Evolutionary conservation across 768 basidiomycete species (phyloP).

Genomic region (Trametes coccinea): DNA sequence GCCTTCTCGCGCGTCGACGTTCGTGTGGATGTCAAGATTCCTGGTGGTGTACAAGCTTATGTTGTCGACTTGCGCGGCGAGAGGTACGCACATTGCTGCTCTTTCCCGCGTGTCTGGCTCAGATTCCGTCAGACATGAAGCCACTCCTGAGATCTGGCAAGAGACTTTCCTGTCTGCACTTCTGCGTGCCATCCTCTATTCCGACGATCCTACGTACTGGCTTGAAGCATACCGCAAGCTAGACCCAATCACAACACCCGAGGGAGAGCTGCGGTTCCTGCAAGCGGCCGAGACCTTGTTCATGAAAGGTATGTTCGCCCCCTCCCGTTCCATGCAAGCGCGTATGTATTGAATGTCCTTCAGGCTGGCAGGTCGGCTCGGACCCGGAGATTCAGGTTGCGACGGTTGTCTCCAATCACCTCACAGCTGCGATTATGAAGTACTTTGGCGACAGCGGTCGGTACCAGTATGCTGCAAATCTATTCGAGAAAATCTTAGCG

Average conservation of each 20-base stretch:
- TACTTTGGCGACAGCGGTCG: conserved; percentile 94
- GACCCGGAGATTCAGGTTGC: conserved; percentile 99
- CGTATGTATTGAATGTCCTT: too few species aligned
- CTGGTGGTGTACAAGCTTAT: conserved; percentile 94
- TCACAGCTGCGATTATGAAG: conserved; percentile 93
- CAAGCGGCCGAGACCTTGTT: conserved; percentile 90
- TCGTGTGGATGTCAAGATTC: conserved; percentile 97
- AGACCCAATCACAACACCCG: conserved; percentile 88
- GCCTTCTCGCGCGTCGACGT: conserved; percentile 97
- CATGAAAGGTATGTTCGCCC: conserved; percentile 60
- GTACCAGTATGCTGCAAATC: conserved; percentile 83
- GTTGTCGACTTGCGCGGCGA: conserved; percentile 94
- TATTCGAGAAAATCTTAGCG: conserved; percentile 89
- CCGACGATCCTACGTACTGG: conserved; percentile 90
- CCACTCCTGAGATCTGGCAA: conserved; percentile 92
- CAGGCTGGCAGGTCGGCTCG: conserved; percentile 98
- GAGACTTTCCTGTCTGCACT: conserved; percentile 96
- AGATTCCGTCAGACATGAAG: conserved; percentile 31
- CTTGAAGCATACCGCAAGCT: conserved; percentile 94
- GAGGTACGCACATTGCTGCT: conserved; percentile 52
- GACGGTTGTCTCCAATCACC: conserved; percentile 92
- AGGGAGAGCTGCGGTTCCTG: conserved; percentile 88
- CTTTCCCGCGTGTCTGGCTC: neutral
- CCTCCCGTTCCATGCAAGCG: neutral
- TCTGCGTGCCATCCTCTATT: conserved; percentile 89